These are phyloP conservation scores for Arthromyces matolae DNA, from an alignment of 768 basidiomycete genomes.

Conservation along the genomic window DNA sequence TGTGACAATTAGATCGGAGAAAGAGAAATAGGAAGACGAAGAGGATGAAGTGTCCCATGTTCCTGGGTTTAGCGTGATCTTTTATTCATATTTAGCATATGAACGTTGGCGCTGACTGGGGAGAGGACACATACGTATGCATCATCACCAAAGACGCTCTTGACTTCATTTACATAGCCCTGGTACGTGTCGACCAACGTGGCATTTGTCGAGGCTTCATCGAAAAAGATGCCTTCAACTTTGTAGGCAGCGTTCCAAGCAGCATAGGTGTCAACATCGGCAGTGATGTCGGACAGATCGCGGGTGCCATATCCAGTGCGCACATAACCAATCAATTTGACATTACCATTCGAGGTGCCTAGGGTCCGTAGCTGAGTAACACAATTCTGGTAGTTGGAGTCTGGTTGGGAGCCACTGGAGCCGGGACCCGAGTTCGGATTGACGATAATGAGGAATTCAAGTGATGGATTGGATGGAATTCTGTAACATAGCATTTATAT, in stretches of 20 bases:
- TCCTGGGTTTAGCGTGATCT: too few relatives aligned
- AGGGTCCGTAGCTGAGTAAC: constrained; percentile 16
- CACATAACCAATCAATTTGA: constrained; percentile 32
- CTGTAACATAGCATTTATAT: constrained; percentile 11
- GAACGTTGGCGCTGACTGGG: too few relatives aligned
- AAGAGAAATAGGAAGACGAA: too few relatives aligned
- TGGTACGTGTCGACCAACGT: constrained; percentile 21
- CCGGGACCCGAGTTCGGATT: constrained; percentile 33
- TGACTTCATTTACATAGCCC: constrained; percentile 17
- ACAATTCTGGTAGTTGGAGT: constrained; percentile 28
- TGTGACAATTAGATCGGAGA: constrained; percentile 21
- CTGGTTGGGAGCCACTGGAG: constrained; percentile 22
- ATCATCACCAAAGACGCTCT: constrained; percentile 13
- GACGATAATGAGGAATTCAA: constrained; percentile 28
- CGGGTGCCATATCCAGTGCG: constrained; percentile 20
- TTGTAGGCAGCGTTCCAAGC: constrained; percentile 27
- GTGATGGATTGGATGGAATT: constrained; percentile 22
- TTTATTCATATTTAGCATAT: too few relatives aligned
- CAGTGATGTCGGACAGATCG: constrained; percentile 15
- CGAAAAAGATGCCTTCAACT: constrained; percentile 36
- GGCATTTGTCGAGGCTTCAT: constrained; percentile 23
- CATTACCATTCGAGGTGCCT: constrained; percentile 17
- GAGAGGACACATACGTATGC: constrained; percentile 15
- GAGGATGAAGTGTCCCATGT: too few relatives aligned
- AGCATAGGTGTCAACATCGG: constrained; percentile 29